Base-by-base conservation (phyloP, 2,329 filamentous ascomycete genomes). In the Ascochyta lentis region DNA sequence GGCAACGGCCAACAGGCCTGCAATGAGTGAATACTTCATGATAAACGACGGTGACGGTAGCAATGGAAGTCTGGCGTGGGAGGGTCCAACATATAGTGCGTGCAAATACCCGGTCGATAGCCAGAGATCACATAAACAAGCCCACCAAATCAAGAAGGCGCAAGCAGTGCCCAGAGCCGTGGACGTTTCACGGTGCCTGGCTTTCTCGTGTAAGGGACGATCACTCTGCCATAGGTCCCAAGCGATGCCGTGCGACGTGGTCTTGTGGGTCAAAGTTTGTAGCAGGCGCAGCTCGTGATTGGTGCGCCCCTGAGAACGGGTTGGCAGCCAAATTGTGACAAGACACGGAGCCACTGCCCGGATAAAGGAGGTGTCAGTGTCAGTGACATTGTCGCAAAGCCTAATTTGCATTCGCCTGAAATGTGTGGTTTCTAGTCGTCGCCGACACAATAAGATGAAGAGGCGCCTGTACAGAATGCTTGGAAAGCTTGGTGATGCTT, bases 1-100 rank as follows among this genome's bases (percentile, higher is more conserved):
- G 42, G 64, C 63, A 19, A 75, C 52, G 54, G 68, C 71, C 66
- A 75, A 47, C 31, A 76, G 68, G 49, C 71, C 71, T 22, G 69
- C 63, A 46, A 75, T 53, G 34, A 72, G 42, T 19, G 68, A 63
- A 53, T 59, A 67, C 58, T 63, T 70, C 74, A 76, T 76, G 8
- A 40, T 44, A 27, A 22, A 26, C 9, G 38, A 4, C 33, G 42
- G 38, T 27, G 10, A 27, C 19, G 40, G 47, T 39, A 37, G 15
- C 22, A 54, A 35, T 23, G 9, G 12, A 37, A 13, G 35, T 37
- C n/a, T 33, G 40, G 33, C 27, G 33, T 46, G 51, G 38, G 38
- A 34, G 33, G 4, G 33, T 31, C 4, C 15, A 47, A 50, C 15
- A 45, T 58, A 54, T 57, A 52, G 38, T 47, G 31, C 9, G 45